phyloP scores from a whole-genome alignment of 1,284 basidiomycete genomes.

The Apiotrichum sp. region DNA sequence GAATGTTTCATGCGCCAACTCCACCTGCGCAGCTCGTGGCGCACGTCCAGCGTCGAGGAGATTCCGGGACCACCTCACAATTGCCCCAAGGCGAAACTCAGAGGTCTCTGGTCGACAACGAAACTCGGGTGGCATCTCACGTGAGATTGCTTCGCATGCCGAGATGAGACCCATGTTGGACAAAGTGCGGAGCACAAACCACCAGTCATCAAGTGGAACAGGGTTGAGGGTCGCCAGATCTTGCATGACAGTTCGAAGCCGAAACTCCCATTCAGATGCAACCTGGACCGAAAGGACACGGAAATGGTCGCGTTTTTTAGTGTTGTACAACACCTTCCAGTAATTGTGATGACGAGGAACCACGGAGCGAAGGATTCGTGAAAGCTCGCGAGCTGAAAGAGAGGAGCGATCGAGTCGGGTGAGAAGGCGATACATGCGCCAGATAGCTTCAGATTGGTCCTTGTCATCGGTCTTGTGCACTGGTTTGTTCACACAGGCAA shows the following conservation, averaged over 20 bases:
- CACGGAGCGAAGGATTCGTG: slow-evolving; percentile 8
- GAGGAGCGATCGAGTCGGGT: slow-evolving; percentile 2
- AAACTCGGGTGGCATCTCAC: slow-evolving; percentile 6
- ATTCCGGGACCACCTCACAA: slow-evolving; percentile 8
- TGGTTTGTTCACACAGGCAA: too few species aligned
- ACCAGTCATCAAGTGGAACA: slow-evolving; percentile 10
- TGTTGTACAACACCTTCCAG: not conserved
- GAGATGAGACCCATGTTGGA: slow-evolving; percentile 5
- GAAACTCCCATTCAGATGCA: slow-evolving; percentile 3
- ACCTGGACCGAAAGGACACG: not conserved
- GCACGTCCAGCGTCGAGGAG: not conserved
- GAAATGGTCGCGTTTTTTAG: not conserved
- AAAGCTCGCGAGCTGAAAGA: slow-evolving; percentile 5
- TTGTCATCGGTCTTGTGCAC: too few species aligned
- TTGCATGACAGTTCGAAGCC: slow-evolving; percentile 11
- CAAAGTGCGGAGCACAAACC: slow-evolving; percentile 8
- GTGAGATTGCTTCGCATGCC: slow-evolving; percentile 5
- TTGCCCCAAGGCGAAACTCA: slow-evolving; percentile 11
- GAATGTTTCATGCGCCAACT: slow-evolving; percentile 9
- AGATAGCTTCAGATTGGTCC: not conserved
- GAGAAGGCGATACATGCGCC: slow-evolving; percentile 1
- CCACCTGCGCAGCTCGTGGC: not conserved
- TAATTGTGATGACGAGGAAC: slow-evolving; percentile 12
- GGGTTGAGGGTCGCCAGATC: not conserved
- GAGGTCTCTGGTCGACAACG: not conserved